These are phyloP conservation scores for Fusarium sp. DNA, from an alignment of 2,329 filamentous ascomycete genomes.

Conservation along the genomic window DNA sequence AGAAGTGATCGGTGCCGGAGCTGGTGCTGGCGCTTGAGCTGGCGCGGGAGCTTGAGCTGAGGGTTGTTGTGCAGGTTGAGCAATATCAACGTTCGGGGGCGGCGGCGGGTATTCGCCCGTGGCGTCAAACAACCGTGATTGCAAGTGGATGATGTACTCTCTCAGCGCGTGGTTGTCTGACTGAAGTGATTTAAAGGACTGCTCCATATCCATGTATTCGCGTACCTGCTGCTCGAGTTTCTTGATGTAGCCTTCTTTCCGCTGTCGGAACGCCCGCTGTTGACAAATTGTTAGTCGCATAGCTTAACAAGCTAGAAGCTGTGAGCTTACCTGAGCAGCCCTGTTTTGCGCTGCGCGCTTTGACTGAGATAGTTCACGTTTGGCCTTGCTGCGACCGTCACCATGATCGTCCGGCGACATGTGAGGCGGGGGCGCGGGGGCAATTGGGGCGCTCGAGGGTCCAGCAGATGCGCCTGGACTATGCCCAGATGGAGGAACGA, in stretches of 20 bases:
- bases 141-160: constrained; percentile 92
- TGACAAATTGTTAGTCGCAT: constrained; percentile 42
- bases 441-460: constrained; percentile 47
- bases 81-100: constrained; percentile 81
- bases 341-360: constrained; percentile 97
- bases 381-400: constrained; percentile 80
- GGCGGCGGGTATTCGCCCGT: constrained; percentile 87
- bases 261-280: constrained; percentile 94
- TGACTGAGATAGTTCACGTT: constrained; percentile 92
- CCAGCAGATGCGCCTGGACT: constrained; percentile 49
- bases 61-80: constrained; percentile 46
- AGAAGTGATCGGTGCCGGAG: neutral
- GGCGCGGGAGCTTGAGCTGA: constrained; percentile 43
- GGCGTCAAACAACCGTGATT: constrained; percentile 85
- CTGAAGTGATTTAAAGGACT: constrained; percentile 83
- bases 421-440: constrained; percentile 50
- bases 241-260: constrained; percentile 98
- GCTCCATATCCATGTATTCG: constrained; percentile 80
- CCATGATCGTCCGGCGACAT: constrained; percentile 50
- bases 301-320: neutral
- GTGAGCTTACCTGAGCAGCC: constrained; percentile 86
- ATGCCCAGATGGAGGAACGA: constrained; percentile 51
- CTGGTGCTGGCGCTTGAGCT: constrained; percentile 10
- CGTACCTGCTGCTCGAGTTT: constrained; percentile 95
- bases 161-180: constrained; percentile 90